These are phyloP conservation scores for Tetraselmis striata DNA, from an alignment of 139 green algal genomes.

Conservation along the genomic window DNA sequence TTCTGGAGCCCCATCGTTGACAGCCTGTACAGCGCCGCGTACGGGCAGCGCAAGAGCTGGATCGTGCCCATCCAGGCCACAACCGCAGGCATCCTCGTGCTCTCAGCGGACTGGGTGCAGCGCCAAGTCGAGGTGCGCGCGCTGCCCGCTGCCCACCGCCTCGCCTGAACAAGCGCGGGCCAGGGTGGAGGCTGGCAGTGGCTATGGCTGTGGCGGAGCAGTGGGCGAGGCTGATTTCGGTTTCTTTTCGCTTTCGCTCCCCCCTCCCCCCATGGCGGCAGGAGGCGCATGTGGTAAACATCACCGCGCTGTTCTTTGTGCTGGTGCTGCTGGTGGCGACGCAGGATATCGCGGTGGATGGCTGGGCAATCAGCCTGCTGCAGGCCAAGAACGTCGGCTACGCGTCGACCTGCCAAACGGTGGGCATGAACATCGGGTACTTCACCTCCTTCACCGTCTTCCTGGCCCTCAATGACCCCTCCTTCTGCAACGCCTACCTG, in stretches of 20 bases:
- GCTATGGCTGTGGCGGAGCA: no score
- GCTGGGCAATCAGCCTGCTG: conserved; percentile 89
- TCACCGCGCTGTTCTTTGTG: conserved; percentile 77
- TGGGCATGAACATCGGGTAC: conserved; percentile 85
- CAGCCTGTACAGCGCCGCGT: conserved; percentile 43
- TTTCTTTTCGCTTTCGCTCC: no score
- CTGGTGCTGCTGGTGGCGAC: conserved; percentile 86
- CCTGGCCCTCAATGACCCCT: conserved; percentile 73
- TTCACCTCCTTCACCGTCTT: conserved; percentile 93
- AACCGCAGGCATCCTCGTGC: conserved; percentile 34
- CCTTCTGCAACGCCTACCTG: conserved; percentile 73
- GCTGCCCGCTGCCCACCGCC: no score
- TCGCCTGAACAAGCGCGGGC: no score
- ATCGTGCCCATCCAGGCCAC: conserved; percentile 58
- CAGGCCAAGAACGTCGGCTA: conserved; percentile 69
- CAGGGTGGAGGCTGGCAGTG: neutral
- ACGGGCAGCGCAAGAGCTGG: conserved; percentile 80
- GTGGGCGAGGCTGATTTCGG: no score
- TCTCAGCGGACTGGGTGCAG: conserved; percentile 26
- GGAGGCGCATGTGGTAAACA: conserved; percentile 44
- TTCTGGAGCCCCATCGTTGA: conserved; percentile 90
- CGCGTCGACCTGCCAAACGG: conserved; percentile 85
- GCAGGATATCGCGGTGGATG: conserved; percentile 92
- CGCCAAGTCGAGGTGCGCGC: conserved; percentile 6
- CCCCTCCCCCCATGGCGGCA: no score